phyloP scores from a whole-genome alignment of 1,139 yeast genomes.

The Lodderomyces beijingensis region DNA sequence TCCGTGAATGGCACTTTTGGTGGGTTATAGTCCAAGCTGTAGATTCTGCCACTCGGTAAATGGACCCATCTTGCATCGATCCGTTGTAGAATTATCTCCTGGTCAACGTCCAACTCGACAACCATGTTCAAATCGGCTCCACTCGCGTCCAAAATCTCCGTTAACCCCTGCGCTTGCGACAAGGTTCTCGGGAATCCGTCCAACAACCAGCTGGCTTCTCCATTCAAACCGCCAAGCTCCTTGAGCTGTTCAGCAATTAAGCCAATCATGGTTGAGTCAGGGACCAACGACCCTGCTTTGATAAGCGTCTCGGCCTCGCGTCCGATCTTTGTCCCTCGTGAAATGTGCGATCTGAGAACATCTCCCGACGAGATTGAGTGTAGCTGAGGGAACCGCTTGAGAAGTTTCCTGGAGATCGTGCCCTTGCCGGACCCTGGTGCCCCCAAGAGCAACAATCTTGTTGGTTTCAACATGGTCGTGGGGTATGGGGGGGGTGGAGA shows the following conservation, averaged over 20 bases:
- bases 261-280: constrained; percentile 64
- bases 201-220: constrained; percentile 59
- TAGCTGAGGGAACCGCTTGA: constrained; percentile 48
- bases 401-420: constrained; percentile 68
- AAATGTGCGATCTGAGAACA: constrained; percentile 65
- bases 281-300: constrained; percentile 61
- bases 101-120: constrained; percentile 81
- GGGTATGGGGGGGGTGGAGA: no score
- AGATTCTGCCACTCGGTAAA: constrained; percentile 77
- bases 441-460: constrained; percentile 71
- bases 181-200: constrained; percentile 91
- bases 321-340: constrained; percentile 54
- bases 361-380: constrained; percentile 80
- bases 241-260: constrained; percentile 52
- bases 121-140: constrained; percentile 59
- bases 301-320: constrained; percentile 53
- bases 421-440: constrained; percentile 98
- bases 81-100: constrained; percentile 69
- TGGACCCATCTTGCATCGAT: constrained; percentile 88
- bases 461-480: constrained; percentile 28
- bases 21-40: constrained; percentile 82
- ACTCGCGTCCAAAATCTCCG: constrained; percentile 36
- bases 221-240: constrained; percentile 41
- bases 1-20: constrained; percentile 79
- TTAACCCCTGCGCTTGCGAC: constrained; percentile 63